Conservation (phyloP, 2,329 filamentous ascomycete genomes). For the Cordyceps tenuipes region DNA sequence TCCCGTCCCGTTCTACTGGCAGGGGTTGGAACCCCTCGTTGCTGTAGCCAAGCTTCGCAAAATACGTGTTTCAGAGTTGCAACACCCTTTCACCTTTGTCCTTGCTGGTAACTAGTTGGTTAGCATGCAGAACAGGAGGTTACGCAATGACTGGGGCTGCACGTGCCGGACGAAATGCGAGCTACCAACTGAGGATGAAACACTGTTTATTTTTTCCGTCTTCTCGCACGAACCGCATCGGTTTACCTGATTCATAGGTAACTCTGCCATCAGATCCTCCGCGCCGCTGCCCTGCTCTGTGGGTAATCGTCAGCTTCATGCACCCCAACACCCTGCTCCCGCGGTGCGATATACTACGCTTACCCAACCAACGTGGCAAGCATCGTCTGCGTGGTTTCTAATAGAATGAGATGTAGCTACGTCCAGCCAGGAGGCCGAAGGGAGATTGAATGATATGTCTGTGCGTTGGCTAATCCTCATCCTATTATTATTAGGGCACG, state of each 20-base stretch:
- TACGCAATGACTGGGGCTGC: neutral
- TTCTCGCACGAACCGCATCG: neutral
- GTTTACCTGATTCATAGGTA: neutral
- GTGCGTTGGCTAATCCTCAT: neutral
- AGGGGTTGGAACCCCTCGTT: neutral
- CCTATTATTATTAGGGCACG: neutral
- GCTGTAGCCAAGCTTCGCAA: neutral
- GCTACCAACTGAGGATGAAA: constrained; percentile 4
- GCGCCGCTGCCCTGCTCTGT: neutral
- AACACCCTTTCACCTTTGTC: neutral
- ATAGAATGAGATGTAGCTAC: neutral
- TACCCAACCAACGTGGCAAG: too few relatives aligned
- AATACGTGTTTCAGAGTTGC: constrained; percentile 5
- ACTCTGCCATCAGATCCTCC: neutral
- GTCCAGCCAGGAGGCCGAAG: neutral
- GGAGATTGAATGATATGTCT: neutral
- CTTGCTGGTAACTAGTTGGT: neutral
- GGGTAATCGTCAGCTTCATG: neutral
- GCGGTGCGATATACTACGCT: neutral
- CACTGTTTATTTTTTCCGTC: neutral
- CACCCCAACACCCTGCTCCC: neutral
- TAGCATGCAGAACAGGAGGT: neutral
- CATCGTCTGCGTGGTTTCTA: neutral
- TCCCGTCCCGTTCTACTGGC: neutral
- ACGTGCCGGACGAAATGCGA: neutral